Percentiles rank a stretch among this genome's conserved stretches.
phyloP scores from a whole-genome alignment of 2,329 filamentous ascomycete species.

The Aspergillus ruber region DNA sequence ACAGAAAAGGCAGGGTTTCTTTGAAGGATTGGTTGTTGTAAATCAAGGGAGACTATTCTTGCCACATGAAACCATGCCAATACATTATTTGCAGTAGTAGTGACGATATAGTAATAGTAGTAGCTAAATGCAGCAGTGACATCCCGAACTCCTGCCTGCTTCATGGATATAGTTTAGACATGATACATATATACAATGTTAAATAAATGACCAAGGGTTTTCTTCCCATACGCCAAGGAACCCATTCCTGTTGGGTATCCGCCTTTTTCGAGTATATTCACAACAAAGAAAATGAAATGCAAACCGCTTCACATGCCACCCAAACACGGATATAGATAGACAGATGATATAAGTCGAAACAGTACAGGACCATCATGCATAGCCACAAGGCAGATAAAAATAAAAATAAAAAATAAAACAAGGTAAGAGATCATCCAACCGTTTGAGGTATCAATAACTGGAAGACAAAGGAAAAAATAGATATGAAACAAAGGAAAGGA shows the following conservation, averaged over 20 bases:
- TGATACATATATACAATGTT: not conserved
- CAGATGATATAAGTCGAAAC: not conserved
- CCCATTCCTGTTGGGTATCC: not conserved
- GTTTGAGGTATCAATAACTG: not conserved
- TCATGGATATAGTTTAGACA: not conserved
- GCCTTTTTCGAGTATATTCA: not conserved
- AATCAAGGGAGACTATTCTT: too few relatives aligned
- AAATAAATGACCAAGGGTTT: not conserved
- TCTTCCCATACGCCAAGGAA: not conserved
- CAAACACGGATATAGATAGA: not conserved
- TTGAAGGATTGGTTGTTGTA: too few relatives aligned
- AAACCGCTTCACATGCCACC: not conserved
- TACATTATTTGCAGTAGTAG: not conserved
- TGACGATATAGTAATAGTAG: not conserved
- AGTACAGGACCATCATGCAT: not conserved
- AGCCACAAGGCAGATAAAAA: not conserved
- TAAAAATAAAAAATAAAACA: not conserved
- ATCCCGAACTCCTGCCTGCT: not conserved
- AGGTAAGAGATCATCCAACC: not conserved
- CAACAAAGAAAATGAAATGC: not conserved
- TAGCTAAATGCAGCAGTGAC: not conserved
- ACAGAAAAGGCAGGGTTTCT: too few relatives aligned
- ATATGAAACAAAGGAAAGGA: constrained; percentile 5
- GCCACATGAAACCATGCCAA: not conserved
- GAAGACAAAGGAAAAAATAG: constrained; percentile 6